phyloP scores from a whole-genome alignment of 2,329 filamentous ascomycete genomes.

The Epichloe glyceriae region DNA sequence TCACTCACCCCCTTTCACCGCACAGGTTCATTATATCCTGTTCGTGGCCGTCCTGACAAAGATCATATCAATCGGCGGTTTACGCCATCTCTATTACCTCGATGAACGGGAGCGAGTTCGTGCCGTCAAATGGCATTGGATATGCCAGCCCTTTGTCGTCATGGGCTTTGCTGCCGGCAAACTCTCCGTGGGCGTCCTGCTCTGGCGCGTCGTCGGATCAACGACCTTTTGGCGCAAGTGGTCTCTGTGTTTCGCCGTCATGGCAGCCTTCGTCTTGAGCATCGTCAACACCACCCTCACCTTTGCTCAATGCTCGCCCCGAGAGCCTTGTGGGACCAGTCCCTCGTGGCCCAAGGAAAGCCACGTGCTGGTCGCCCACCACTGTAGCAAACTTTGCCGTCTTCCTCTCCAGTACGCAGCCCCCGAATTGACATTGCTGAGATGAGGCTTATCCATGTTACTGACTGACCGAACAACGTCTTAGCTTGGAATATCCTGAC shows the following conservation, averaged over 20 bases:
- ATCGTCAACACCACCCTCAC: constrained; percentile 1
- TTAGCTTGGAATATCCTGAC: constrained; percentile 5
- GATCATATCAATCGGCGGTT: background rate
- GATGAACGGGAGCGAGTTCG: background rate
- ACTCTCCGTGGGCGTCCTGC: constrained; percentile 2
- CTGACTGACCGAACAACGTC: background rate
- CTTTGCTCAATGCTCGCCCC: constrained; percentile 3
- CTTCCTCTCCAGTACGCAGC: background rate
- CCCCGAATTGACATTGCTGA: too few species aligned
- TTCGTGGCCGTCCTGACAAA: background rate
- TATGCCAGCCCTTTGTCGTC: constrained; percentile 4
- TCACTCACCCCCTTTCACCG: too few species aligned
- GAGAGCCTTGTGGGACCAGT: constrained; percentile 1
- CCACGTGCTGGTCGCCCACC: background rate
- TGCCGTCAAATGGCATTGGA: constrained; percentile 1
- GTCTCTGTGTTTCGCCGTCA: background rate
- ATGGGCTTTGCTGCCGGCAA: constrained; percentile 5
- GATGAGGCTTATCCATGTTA: too few species aligned
- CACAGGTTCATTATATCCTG: background rate
- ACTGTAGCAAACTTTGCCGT: background rate
- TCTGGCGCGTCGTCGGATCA: constrained; percentile 3
- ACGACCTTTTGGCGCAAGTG: constrained; percentile 5
- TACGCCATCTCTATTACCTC: background rate
- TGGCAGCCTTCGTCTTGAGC: background rate
- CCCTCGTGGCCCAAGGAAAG: background rate